phyloP scores from a whole-genome alignment of 1,284 basidiomycete species.

The Ceratobasidium sp. region DNA sequence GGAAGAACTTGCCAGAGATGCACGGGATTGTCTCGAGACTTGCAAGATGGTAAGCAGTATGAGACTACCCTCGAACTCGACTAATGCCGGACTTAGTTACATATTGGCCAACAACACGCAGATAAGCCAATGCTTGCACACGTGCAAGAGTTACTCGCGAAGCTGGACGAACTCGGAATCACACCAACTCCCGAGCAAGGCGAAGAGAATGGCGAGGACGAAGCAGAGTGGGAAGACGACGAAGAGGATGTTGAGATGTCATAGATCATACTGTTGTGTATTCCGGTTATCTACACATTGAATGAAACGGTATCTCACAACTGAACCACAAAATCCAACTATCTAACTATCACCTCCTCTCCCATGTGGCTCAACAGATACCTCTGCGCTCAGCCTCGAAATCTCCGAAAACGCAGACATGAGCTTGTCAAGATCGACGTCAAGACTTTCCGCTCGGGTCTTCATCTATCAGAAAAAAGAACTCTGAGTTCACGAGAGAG shows the following conservation, averaged over 20 bases:
- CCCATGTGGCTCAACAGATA: conserved; percentile 63
- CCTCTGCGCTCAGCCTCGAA: conserved; percentile 78
- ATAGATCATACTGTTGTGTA: conserved; percentile 48
- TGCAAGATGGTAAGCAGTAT: conserved; percentile 75
- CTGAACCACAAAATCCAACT: neutral
- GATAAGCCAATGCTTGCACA: conserved; percentile 86
- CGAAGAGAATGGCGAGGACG: conserved; percentile 61
- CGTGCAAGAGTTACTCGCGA: conserved; percentile 77
- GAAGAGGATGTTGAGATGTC: conserved; percentile 76
- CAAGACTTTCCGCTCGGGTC: conserved; percentile 81
- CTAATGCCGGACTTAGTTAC: conserved; percentile 66
- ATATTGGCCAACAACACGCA: conserved; percentile 77
- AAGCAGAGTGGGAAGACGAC: conserved; percentile 65
- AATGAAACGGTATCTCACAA: conserved; percentile 19
- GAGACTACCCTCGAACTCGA: conserved; percentile 2
- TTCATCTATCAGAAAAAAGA: conserved; percentile 73
- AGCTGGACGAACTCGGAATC: conserved; percentile 78
- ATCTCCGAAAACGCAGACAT: conserved; percentile 86
- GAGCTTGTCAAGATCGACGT: conserved; percentile 83
- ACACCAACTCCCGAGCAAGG: conserved; percentile 71
- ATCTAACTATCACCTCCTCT: neutral
- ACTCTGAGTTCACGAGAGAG: neutral
- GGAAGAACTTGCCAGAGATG: conserved; percentile 84
- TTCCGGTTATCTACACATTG: conserved; percentile 29
- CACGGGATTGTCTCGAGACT: conserved; percentile 84